phyloP scores from a whole-genome alignment of 768 basidiomycete species.

The Trametes cubensis region DNA sequence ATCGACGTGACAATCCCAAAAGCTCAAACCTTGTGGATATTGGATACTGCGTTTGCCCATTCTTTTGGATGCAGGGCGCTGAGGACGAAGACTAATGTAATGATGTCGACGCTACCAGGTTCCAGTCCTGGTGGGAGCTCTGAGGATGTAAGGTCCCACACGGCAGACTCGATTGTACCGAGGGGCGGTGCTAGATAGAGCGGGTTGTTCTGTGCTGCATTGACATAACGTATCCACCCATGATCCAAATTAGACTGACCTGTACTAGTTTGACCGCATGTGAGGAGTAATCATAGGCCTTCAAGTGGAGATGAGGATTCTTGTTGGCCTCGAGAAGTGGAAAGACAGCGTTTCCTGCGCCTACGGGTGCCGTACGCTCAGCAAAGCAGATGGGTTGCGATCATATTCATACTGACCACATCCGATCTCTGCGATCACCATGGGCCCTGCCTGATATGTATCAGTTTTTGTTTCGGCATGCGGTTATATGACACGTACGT shows the following conservation, averaged over 20 bases:
- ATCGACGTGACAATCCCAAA: no score
- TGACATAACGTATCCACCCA: background rate
- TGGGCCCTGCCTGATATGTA: conserved; percentile 66
- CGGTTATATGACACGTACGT: conserved; percentile 44
- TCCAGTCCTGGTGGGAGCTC: conserved; percentile 64
- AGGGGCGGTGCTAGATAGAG: conserved; percentile 67
- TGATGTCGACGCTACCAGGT: conserved; percentile 78
- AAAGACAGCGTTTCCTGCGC: conserved; percentile 94
- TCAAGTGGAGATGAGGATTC: conserved; percentile 74
- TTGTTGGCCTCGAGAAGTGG: conserved; percentile 82
- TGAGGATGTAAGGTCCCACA: conserved; percentile 87
- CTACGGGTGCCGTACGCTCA: conserved; percentile 40
- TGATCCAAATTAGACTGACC: conserved; percentile 43
- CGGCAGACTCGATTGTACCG: conserved; percentile 75
- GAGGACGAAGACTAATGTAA: conserved; percentile 92
- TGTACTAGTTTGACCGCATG: conserved; percentile 91
- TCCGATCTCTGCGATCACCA: conserved; percentile 83
- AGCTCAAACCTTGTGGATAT: conserved; percentile 65
- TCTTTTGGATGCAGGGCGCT: conserved; percentile 93
- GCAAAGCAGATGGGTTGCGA: background rate
- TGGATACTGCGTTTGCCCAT: conserved; percentile 82
- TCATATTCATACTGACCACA: conserved; percentile 63
- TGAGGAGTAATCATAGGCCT: conserved; percentile 89
- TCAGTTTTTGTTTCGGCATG: background rate
- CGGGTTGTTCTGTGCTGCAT: conserved; percentile 58